Evolutionary conservation across 106 monocot genomes (phyloP).

Genomic region (Platanthera zijinensis): DNA sequence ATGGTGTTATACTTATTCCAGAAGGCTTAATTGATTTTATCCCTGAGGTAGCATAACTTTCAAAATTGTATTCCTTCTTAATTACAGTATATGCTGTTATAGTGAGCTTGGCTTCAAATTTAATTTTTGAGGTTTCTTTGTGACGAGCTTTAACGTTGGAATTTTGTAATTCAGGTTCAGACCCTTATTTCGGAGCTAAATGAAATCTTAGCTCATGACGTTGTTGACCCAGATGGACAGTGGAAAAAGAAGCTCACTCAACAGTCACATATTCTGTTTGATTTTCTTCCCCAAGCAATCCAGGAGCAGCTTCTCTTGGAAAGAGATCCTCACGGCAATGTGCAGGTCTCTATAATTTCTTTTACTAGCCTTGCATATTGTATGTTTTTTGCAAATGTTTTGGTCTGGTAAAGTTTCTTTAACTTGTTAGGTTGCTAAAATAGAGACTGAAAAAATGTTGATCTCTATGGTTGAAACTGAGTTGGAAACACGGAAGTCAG

Average conservation of each 20-base stretch:
- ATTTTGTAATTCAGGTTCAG: constrained; percentile 59
- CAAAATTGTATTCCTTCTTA: not conserved
- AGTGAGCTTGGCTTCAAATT: not conserved
- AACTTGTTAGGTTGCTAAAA: constrained; percentile 77
- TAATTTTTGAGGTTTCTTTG: not conserved
- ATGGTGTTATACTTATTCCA: constrained; percentile 96
- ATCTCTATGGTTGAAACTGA: constrained; percentile 91
- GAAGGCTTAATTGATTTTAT: constrained; percentile 99
- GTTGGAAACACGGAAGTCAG: constrained; percentile 63
- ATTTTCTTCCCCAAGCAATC: constrained; percentile 81
- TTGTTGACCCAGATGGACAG: constrained; percentile 71
- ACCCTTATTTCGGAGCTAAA: constrained; percentile 87
- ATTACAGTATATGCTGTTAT: not conserved
- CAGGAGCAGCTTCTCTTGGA: constrained; percentile 90
- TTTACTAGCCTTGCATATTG: not conserved
- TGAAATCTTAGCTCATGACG: constrained; percentile 87
- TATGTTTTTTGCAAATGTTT: not conserved
- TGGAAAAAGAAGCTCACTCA: constrained; percentile 82
- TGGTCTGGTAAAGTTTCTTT: constrained; percentile 1
- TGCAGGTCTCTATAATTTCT: constrained; percentile 43
- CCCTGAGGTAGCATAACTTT: constrained; percentile 59
- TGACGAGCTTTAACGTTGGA: not conserved
- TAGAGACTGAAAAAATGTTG: constrained; percentile 95
- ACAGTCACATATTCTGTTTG: constrained; percentile 65
- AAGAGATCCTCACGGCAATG: constrained; percentile 98